Base-by-base conservation (phyloP, 257 asterid species). In the Anisodus tanguticus region DNA sequence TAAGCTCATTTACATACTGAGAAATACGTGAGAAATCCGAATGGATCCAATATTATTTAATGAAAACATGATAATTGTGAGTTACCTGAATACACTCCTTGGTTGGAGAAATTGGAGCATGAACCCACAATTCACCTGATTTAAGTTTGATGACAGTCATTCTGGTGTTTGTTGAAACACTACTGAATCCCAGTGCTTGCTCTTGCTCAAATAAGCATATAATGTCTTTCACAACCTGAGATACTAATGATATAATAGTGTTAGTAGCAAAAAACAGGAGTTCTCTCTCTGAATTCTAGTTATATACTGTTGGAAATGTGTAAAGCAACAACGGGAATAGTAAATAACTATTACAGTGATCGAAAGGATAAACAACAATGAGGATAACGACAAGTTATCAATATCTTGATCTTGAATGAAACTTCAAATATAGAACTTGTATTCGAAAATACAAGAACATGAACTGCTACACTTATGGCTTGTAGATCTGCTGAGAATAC, bases 41-140 rank as follows among this genome's bases (percentile, higher is more conserved):
- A 12, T 69, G 78, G 54, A 53, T 51, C 62, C 49, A 26, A 26
- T 71, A 69, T 69, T 68, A 68, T 72, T 12, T 74, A 22, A 6
- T 58, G 17, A 58, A 76, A 26, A 76, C 6, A 76, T 26, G 63
- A 5, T 17, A 17, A 6, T n/a, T 22, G 2, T 11, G 63, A 53
- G 49, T 77, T 70, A 95, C 99, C 97, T 91, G 94, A 81, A 95
- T 92, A 91, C 97, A 93, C 86, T 96, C 99, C 87, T 89, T 88
- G 74, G 99, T 96, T 68, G 99, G 99, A 85, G 99, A 97, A 86
- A 96, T 90, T 59, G 98, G 98, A 82, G 99, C 99, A 86, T 96
- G 99, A 79, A 96, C 97, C 98, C 98, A 96, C 78, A 93, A 86
- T 66, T 97, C 98, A 13, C 99, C 99, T 17, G 99, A 96, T 84